Conservation (phyloP, 495 filamentous ascomycete species). For the Aspergillus bertholletiae region DNA sequence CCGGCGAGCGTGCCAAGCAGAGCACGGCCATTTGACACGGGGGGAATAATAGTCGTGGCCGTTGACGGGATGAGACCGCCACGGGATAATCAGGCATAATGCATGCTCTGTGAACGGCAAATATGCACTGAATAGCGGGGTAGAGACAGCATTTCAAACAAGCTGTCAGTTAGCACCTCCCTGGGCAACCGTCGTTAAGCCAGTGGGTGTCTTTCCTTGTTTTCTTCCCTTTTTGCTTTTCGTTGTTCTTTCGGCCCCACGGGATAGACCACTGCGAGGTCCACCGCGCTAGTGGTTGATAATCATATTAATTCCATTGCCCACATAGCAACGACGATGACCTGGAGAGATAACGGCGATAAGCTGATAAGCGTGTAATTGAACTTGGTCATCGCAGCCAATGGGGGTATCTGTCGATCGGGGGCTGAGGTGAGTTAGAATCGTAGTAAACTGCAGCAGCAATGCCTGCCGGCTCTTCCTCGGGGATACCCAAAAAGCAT, state of each 20-base stretch:
- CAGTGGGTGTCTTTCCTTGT: neutral
- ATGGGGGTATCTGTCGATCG: conserved; percentile 5
- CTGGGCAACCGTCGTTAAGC: neutral
- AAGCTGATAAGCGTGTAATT: conserved; percentile 32
- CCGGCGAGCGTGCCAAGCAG: conserved; percentile 12
- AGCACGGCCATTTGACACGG: too few relatives aligned
- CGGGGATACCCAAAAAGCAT: neutral
- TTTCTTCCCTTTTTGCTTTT: neutral
- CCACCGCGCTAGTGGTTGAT: conserved; percentile 16
- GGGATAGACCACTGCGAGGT: conserved; percentile 14
- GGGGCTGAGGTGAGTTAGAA: too few relatives aligned
- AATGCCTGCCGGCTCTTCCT: conserved; percentile 1
- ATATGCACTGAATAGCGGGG: conserved; percentile 1
- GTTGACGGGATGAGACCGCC: neutral
- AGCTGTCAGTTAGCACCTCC: neutral
- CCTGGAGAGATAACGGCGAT: conserved; percentile 16
- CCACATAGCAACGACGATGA: conserved; percentile 15
- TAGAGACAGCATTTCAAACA: neutral
- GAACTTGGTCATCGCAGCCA: conserved; percentile 25
- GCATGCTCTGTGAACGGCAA: conserved; percentile 2
- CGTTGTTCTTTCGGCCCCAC: conserved; percentile 14
- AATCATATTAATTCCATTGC: conserved; percentile 4
- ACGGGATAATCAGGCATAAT: neutral
- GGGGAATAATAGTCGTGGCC: too few relatives aligned
- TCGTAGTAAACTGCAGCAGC: neutral